A percentile compares a stretch with the other conserved stretches of the same genome.
phyloP scores from a whole-genome alignment of 805 yeast species.

The Maudiozyma saulgeensis region DNA sequence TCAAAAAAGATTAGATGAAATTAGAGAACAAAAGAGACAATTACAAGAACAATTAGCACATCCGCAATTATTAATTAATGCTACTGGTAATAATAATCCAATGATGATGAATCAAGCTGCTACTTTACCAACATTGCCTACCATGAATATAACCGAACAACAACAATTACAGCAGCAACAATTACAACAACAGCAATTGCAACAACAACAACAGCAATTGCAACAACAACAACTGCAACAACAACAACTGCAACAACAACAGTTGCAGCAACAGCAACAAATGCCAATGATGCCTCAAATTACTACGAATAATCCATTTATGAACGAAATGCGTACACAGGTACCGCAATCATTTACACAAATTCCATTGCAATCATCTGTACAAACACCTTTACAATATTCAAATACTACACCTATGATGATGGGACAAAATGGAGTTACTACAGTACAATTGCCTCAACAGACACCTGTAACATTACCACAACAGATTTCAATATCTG shows the following conservation, averaged over 20 bases:
- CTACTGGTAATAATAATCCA: slow-evolving; percentile 26
- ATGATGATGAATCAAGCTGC: background rate
- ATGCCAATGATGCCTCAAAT: slow-evolving; percentile 5
- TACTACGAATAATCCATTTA: slow-evolving; percentile 9
- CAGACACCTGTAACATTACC: background rate
- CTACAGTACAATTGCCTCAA: slow-evolving; percentile 3
- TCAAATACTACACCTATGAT: background rate
- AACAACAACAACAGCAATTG: slow-evolving; percentile 9
- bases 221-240: slow-evolving; percentile 5
- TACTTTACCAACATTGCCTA: background rate
- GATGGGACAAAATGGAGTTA: slow-evolving; percentile 8
- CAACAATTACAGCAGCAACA: background rate
- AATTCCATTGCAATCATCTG: background rate
- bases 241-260: slow-evolving; percentile 7
- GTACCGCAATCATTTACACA: background rate
- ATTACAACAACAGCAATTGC: background rate
- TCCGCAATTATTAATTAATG: slow-evolving; percentile 21
- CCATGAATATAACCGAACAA: background rate
- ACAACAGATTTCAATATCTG: background rate
- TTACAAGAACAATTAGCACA: slow-evolving; percentile 26
- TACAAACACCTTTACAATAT: background rate
- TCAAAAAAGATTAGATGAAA: slow-evolving; percentile 28
- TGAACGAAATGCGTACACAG: slow-evolving; percentile 7
- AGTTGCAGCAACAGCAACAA: slow-evolving; percentile 7
- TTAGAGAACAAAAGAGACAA: slow-evolving; percentile 25